Conservation (phyloP, 2,329 filamentous ascomycete species). For the Sclerotinia spermophila region DNA sequence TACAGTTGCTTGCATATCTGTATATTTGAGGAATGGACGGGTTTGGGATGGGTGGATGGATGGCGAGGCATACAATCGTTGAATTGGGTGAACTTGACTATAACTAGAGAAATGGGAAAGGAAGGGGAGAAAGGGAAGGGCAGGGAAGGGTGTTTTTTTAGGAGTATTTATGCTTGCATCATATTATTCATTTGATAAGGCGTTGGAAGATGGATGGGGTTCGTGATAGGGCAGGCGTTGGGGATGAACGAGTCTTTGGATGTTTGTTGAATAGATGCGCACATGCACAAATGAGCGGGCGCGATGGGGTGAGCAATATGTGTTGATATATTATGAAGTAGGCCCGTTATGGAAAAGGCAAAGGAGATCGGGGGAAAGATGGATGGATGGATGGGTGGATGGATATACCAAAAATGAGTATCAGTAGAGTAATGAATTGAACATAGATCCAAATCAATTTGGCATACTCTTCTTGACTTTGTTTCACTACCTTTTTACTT, state of each 20-base stretch:
- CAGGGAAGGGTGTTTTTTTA: background rate
- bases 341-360: too few species aligned
- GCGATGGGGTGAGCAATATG: too few species aligned
- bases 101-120: background rate
- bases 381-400: background rate
- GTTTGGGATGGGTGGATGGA: background rate
- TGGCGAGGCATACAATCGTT: background rate
- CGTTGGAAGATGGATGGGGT: background rate
- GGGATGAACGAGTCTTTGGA: background rate
- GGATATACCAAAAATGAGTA: background rate
- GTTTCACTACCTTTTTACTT: too few species aligned
- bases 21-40: conserved; percentile 4
- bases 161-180: conserved; percentile 6
- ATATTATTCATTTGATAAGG: background rate
- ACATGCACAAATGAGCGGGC: too few species aligned
- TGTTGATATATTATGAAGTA: background rate
- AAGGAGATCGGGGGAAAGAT: background rate
- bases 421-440: background rate
- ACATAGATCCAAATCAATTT: background rate
- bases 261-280: conserved; percentile 2
- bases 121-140: background rate
- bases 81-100: conserved; percentile 8
- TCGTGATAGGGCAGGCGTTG: background rate
- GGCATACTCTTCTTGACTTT: too few species aligned
- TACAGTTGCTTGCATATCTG: conserved; percentile 1